phyloP scores from a whole-genome alignment of 495 filamentous ascomycete genomes.

The Talaromyces wortmannii region DNA sequence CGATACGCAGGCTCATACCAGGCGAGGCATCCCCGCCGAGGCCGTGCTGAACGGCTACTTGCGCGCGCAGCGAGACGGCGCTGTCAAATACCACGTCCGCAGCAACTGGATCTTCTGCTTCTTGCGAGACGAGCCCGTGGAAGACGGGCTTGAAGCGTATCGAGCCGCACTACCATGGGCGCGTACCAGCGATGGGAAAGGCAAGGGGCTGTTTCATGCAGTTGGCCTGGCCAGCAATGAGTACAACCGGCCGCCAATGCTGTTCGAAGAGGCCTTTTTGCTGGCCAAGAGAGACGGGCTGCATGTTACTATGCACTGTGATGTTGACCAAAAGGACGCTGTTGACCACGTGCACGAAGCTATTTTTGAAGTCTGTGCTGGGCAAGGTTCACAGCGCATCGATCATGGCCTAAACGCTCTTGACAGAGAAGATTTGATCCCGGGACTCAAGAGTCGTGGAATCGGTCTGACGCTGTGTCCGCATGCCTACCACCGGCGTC shows the following conservation, averaged over 20 bases:
- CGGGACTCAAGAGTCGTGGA: slow-evolving; percentile 16
- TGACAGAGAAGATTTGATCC: slow-evolving; percentile 21
- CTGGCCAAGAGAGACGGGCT: slow-evolving; percentile 27
- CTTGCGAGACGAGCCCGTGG: slow-evolving; percentile 24
- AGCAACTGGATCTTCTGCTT: slow-evolving; percentile 35
- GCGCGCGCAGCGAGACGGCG: slow-evolving; percentile 23
- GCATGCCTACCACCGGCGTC: slow-evolving; percentile 32
- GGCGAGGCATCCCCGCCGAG: slow-evolving; percentile 21
- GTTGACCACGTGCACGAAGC: slow-evolving; percentile 27
- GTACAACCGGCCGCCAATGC: slow-evolving; percentile 26
- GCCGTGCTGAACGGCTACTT: slow-evolving; percentile 28
- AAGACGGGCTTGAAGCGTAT: slow-evolving; percentile 18
- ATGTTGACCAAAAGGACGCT: slow-evolving; percentile 34
- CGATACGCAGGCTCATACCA: slow-evolving; percentile 35
- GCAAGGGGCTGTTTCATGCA: slow-evolving; percentile 28
- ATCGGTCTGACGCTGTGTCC: slow-evolving; percentile 37
- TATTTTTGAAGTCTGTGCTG: slow-evolving; percentile 21
- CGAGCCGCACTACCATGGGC: slow-evolving; percentile 21
- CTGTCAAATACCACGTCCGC: slow-evolving; percentile 15
- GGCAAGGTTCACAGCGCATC: slow-evolving; percentile 25
- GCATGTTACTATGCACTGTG: slow-evolving; percentile 35
- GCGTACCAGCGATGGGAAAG: slow-evolving; percentile 12
- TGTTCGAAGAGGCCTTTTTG: slow-evolving; percentile 28
- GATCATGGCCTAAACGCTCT: slow-evolving; percentile 35
- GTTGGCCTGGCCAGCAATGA: slow-evolving; percentile 38